Evolutionary conservation across 169 alveolate species (phyloP).

Genomic region (Babesia bovis): DNA sequence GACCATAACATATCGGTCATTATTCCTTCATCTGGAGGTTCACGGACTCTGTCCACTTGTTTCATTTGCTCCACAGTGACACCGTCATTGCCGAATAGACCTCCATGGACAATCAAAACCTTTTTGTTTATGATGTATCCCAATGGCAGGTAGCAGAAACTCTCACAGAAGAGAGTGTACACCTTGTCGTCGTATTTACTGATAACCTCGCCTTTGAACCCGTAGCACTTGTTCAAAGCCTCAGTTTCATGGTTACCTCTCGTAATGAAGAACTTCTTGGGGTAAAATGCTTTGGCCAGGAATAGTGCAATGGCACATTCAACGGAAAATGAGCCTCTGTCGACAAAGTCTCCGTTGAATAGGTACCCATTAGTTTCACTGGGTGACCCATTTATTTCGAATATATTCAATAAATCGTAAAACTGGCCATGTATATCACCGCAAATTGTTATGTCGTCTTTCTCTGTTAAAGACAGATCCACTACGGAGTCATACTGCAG

Average conservation of each 20-base stretch:
- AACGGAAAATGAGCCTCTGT: constrained; percentile 98
- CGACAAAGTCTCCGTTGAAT: constrained; percentile 99
- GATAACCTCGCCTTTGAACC: constrained; percentile 97
- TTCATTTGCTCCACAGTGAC: constrained; percentile 92
- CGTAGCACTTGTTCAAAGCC: constrained; percentile 95
- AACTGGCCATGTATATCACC: constrained; percentile 99
- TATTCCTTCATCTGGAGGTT: constrained; percentile 92
- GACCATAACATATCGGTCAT: constrained; percentile 98
- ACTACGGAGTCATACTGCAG: constrained; percentile 82
- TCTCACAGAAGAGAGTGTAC: constrained; percentile 88
- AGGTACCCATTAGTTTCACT: constrained; percentile 93
- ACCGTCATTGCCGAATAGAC: constrained; percentile 93
- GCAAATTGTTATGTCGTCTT: constrained; percentile 94
- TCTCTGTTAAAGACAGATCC: constrained; percentile 83
- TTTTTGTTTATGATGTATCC: constrained; percentile 92
- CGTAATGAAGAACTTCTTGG: constrained; percentile 93
- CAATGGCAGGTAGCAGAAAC: constrained; percentile 96
- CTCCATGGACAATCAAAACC: constrained; percentile 98
- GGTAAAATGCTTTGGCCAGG: constrained; percentile 91
- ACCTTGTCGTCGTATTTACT: constrained; percentile 94
- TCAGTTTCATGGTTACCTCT: constrained; percentile 99
- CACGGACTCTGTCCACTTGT: constrained; percentile 90
- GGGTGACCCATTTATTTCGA: constrained; percentile 96
- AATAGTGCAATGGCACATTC: constrained; percentile 85
- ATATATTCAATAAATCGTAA: constrained; percentile 96